Evolutionary conservation across 225 moss, liverwort and hornwort genomes (phyloP).

Genomic region (Antitrichia curtipendula): DNA sequence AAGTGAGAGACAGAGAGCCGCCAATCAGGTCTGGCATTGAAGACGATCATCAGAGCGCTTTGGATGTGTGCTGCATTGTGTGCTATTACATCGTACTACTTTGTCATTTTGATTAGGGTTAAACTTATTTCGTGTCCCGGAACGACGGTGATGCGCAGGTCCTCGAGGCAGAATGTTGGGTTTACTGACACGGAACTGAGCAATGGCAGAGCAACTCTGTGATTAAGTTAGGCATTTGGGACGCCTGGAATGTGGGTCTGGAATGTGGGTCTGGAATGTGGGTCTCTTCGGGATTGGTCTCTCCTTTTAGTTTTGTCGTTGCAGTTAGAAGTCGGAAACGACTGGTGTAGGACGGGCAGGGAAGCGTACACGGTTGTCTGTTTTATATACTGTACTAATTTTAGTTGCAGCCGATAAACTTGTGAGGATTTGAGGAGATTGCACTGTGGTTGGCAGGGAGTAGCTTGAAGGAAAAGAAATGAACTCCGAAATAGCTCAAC

Average conservation of each 20-base stretch:
- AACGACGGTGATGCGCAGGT: background rate
- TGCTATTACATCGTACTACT: background rate
- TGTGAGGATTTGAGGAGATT: conserved; percentile 3
- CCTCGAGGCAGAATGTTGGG: background rate
- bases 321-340: background rate
- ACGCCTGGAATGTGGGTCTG: background rate
- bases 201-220: background rate
- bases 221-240: background rate
- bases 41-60: background rate
- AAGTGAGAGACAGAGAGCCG: conserved; percentile 1
- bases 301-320: background rate
- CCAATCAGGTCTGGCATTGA: conserved; percentile 7
- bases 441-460: background rate
- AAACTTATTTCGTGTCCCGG: background rate
- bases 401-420: background rate
- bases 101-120: conserved; percentile 1
- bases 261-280: background rate
- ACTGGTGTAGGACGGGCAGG: background rate
- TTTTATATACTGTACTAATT: background rate
- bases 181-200: background rate
- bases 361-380: background rate
- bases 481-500: background rate
- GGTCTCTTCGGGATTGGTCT: background rate
- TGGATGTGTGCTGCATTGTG: background rate
- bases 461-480: background rate